Base-by-base conservation (phyloP, 2,329 filamentous ascomycete genomes). In the Karstenula rhodostoma region DNA sequence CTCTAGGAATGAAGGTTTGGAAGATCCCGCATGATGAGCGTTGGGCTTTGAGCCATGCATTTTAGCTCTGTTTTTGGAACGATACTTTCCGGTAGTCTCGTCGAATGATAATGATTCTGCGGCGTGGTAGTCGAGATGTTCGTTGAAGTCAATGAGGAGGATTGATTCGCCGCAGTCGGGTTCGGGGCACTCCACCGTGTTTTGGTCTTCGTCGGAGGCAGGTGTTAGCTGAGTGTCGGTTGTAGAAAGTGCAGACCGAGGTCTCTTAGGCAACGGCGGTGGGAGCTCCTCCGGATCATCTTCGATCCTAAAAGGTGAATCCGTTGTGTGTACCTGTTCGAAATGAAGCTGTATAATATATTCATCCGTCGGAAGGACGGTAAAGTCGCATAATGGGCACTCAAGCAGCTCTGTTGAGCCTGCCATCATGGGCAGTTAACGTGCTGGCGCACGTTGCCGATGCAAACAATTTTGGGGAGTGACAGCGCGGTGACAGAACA, bases 121-220 rank as follows among this genome's bases (percentile, higher is more conserved):
- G 58, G 71, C 67, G 72, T 83, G 81, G 35, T 81, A 73, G 57
- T 81, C 76, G 55, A 83, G 72, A 70, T 83, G 82, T 51, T 83
- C 79, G 67, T 82, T 79, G 57, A 80, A 75, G 51, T 81, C 80
- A 23, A 66, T 62, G 25, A 81, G 64, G 56, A 74, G 70, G 56
- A 83, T 67, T 53, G 77, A 64, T 63, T 83, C 80, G 57, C 77
- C 77, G 70, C 81, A 83, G 48, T 78, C 75, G 25, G 71, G 64
- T 51, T 79, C 74, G 9, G 80, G 78, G 66, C 82, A 83, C 59
- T 72, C 72, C 33, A 78, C 75, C 15, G 51, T 68, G 56, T 65
- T 67, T 60, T 71, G 71, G 35, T 74, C 70, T 44, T 73, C 69
- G 56, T 70, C 63, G 48, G 68, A 72, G 65, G 73, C 72, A 74